Evolutionary conservation across 192 early-diverging fungal genomes (phyloP), one percentile per base, ranked within the genome.

Genomic region (Tieghemiomyces parasiticus): DNA sequence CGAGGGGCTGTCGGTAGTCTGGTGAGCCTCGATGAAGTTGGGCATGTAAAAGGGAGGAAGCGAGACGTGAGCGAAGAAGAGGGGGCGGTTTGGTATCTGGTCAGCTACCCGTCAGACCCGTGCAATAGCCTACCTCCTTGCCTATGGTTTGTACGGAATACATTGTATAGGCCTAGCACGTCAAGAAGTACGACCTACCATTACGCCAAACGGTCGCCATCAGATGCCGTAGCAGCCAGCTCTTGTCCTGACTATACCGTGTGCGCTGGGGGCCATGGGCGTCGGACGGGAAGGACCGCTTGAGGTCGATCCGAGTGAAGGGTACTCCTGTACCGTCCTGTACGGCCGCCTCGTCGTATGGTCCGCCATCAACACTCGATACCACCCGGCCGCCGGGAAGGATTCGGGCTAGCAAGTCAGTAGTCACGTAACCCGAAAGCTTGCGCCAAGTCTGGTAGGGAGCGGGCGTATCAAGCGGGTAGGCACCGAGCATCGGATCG

Each of bases 181-280:
- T n/a, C n/a, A n/a, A n/a, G n/a, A n/a, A n/a, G n/a, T n/a, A n/a
- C n/a, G n/a, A 10, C 64, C 45, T 71, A 77, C 80, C 71, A 47
- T 73, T 67, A 45, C 67, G 60, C 61, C 75, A 82, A 1, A 62
- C 60, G 9, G 61, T 52, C 9, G 58, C 61, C 31, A 89, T 64
- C 0, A 89, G 46, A 22, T 81, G 50, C 3, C 59, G 53, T 46
- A 92, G 68, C 30, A 96, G 75, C 81, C 86, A 96, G 34, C 84
- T 84, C 67, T 95, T 95, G 76, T 99, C 95, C 30, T 81, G 61
- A 67, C 84, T 89, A 74, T 89, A 92, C 54, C 76, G 76, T 42
- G 86, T 89, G 0, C 87, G 61, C 45, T 87, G 75, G 25, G 71
- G 67, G 0, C 81, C 81, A 0, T 78, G 67, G 3, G 89, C 86